Base-by-base conservation (phyloP, 2,329 filamentous ascomycete species). In the Ceratocystis alfenasii region DNA sequence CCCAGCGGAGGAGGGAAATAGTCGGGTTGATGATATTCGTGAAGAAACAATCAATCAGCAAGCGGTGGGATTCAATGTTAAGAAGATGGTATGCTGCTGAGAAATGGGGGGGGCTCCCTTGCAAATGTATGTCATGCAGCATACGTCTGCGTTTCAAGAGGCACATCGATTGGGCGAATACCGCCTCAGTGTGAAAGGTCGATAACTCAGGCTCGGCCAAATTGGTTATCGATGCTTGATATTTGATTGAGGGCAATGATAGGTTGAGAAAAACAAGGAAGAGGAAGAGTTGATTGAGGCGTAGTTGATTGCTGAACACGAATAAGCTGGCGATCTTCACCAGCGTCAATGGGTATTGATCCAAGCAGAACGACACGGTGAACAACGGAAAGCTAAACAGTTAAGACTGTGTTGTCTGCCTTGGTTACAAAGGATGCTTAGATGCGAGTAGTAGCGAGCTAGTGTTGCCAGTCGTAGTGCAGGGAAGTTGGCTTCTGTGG, bases 401-500 rank as follows among this genome's bases (percentile, higher is more conserved):
- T 22, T 22, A 50, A 25, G 48, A 20, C 48, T 25, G 6, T 20
- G 3, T 5, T 25, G 48, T 28, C 22, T 53, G 48, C 8, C 20
- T 15, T 53, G 48, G 22, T 53, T 41, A 25, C 48, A 53, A 28
- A 28, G 22, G 22, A 53, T 53, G 48, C 48, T 53, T 53, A 28
- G 15, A 53, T 25, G 48, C 30, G 55, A 36, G 25, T 59, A n/a
- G 30, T 59, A 30, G 28, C 36, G 36, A 41, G 36, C 36, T 41
- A 41, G 36, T 41, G 36, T 28, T n/a, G 28, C 12, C 7, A 20
- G 28, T 10, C 8, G 55, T 59, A n/a, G 28, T 59, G 28, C 55
- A 36, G 22, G 48, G 48, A 53, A 30, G 55, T 59, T 59, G 28
- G 28, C 55, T 30, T 59, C 55, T 59, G 55, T 59, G 55, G 55